Evolutionary conservation across 192 early-diverging fungal species (phyloP).

Genomic region (Linnemannia hyalina): DNA sequence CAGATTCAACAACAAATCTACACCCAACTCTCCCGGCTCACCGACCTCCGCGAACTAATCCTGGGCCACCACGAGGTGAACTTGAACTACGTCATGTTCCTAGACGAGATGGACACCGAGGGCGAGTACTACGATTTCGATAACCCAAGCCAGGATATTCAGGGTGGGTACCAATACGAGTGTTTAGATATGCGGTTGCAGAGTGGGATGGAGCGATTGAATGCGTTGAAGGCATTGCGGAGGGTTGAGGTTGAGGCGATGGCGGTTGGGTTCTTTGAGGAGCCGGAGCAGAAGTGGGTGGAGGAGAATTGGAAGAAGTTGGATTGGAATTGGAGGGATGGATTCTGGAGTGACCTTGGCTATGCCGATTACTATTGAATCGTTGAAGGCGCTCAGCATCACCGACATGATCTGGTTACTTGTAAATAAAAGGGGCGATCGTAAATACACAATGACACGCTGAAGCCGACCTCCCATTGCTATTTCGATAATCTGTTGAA

Average conservation of each 20-base stretch:
- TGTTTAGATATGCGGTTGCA: not conserved
- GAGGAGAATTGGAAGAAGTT: not conserved
- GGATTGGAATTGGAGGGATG: not conserved
- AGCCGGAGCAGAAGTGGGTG: not conserved
- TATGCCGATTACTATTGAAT: not conserved
- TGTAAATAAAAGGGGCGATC: too few relatives aligned
- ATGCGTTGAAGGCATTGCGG: not conserved
- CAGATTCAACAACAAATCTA: not conserved
- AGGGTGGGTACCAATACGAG: not conserved
- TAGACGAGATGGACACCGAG: slow-evolving; percentile 1
- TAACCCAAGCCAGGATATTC: not conserved
- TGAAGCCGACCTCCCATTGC: too few relatives aligned
- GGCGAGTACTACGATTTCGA: slow-evolving; percentile 2
- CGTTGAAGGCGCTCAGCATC: too few relatives aligned
- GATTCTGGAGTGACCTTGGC: not conserved
- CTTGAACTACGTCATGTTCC: not conserved
- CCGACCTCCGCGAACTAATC: not conserved
- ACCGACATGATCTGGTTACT: too few relatives aligned
- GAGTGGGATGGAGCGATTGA: not conserved
- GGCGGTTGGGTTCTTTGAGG: not conserved
- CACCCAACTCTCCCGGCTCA: not conserved
- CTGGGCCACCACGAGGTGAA: not conserved
- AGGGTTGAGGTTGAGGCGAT: not conserved
- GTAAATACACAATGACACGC: too few relatives aligned
- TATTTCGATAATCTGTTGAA: too few relatives aligned